Evolutionary conservation across 169 alveolate genomes (phyloP).

Genomic region (Cryptosporidium tyzzeri): DNA sequence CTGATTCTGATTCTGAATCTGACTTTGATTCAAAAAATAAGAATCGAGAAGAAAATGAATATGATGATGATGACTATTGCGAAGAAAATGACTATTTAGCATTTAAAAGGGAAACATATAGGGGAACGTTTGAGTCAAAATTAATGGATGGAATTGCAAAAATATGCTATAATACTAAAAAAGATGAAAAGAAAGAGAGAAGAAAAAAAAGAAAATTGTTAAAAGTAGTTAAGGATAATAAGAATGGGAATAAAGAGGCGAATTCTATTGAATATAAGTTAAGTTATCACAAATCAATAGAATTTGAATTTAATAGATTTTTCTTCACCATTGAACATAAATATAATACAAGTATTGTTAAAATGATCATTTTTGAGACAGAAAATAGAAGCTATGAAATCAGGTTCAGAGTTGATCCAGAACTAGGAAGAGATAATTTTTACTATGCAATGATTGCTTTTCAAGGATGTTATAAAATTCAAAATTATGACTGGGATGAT

Average conservation of each 20-base stretch:
- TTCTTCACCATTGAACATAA: constrained; percentile 14
- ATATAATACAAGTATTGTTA: constrained; percentile 27
- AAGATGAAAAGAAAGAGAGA: constrained; percentile 27
- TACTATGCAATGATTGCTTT: constrained; percentile 58
- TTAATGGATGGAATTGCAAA: constrained; percentile 42
- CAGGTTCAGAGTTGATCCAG: constrained; percentile 62
- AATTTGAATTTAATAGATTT: constrained; percentile 27
- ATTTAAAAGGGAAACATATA: constrained; percentile 23
- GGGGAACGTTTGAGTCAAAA: constrained; percentile 31
- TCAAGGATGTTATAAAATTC: constrained; percentile 42
- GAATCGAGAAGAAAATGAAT: background rate
- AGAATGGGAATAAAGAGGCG: background rate
- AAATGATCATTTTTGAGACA: constrained; percentile 52
- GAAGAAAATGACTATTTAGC: constrained; percentile 65
- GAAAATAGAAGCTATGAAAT: constrained; percentile 52
- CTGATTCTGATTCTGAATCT: background rate
- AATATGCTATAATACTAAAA: constrained; percentile 47
- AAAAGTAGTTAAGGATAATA: background rate
- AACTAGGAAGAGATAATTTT: constrained; percentile 59
- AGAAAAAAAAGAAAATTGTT: background rate
- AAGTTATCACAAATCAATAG: constrained; percentile 18
- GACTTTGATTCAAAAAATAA: background rate
- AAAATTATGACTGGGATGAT: constrained; percentile 47
- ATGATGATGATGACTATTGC: constrained; percentile 8
- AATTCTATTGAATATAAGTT: constrained; percentile 2